These are phyloP conservation scores for Colletotrichum tropicicola DNA, from an alignment of 2,329 filamentous ascomycete species.

Conservation along the genomic window DNA sequence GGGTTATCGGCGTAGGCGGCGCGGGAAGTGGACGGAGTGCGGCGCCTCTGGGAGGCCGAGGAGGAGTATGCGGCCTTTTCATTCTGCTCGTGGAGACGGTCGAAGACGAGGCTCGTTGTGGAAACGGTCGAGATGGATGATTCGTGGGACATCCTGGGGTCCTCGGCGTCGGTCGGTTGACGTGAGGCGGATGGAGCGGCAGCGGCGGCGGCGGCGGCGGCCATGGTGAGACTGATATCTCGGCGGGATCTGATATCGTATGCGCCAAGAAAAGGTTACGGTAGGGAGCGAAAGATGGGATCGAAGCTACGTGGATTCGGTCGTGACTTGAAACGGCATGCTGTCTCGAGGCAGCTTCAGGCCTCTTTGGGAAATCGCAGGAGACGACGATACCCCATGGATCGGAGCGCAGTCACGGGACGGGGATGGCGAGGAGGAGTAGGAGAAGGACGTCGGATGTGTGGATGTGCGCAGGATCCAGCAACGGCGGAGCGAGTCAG, in stretches of 20 bases:
- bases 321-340: constrained; percentile 30
- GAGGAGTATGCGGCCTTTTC: constrained; percentile 40
- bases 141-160: constrained; percentile 55
- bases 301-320: constrained; percentile 22
- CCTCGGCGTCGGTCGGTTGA: constrained; percentile 8
- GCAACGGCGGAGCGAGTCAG: neutral
- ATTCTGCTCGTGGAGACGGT: constrained; percentile 71
- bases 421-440: neutral
- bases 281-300: constrained; percentile 2
- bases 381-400: constrained; percentile 16
- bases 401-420: neutral
- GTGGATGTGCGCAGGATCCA: neutral
- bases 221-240: constrained; percentile 21
- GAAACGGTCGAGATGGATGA: constrained; percentile 78
- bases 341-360: constrained; percentile 29
- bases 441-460: neutral
- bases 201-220: neutral
- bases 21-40: constrained; percentile 27
- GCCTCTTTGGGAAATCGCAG: constrained; percentile 20
- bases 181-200: constrained; percentile 6
- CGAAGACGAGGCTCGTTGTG: constrained; percentile 84
- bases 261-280: neutral
- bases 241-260: neutral
- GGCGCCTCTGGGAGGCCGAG: constrained; percentile 31
- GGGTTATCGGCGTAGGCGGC: constrained; percentile 44